These are phyloP conservation scores for Ogataea ganodermae DNA, from an alignment of 805 yeast species.

Conservation along the genomic window DNA sequence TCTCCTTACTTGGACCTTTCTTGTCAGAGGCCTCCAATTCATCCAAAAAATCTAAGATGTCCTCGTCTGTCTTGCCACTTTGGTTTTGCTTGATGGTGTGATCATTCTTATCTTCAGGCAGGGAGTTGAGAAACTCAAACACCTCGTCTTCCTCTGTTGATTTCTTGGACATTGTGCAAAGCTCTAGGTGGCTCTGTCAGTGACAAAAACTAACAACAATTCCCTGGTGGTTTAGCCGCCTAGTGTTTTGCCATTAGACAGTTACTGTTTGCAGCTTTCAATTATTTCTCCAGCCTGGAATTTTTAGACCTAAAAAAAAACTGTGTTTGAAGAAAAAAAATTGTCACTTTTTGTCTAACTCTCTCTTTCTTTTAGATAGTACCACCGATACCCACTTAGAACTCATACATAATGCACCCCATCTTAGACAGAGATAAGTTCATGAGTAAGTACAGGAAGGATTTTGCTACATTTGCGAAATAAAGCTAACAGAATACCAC, in stretches of 20 bases:
- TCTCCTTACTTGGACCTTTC: not conserved
- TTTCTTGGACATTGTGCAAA: constrained; percentile 13
- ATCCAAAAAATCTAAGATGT: constrained; percentile 59
- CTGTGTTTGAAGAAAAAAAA: no score
- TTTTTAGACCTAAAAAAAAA: not conserved
- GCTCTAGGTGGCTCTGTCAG: not conserved
- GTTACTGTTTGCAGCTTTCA: not conserved
- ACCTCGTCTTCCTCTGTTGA: constrained; percentile 69
- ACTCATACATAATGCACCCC: constrained; percentile 32
- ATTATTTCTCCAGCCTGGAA: not conserved
- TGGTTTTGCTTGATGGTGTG: constrained; percentile 18
- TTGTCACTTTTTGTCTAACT: no score
- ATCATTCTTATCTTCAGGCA: constrained; percentile 53
- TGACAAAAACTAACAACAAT: not conserved
- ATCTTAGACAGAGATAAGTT: constrained; percentile 34
- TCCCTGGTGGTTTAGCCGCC: not conserved
- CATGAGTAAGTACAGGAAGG: constrained; percentile 27
- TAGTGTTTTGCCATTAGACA: not conserved
- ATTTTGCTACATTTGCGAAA: not conserved
- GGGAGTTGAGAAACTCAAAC: constrained; percentile 74
- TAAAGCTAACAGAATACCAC: not conserved
- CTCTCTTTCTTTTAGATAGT: no score
- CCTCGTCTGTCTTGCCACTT: constrained; percentile 47
- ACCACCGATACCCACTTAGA: no score
- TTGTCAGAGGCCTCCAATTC: constrained; percentile 68